A percentile compares a stretch with the other conserved stretches of the same genome.
phyloP scores from a whole-genome alignment of 2,329 filamentous ascomycete species.

The Septoria linicola region DNA sequence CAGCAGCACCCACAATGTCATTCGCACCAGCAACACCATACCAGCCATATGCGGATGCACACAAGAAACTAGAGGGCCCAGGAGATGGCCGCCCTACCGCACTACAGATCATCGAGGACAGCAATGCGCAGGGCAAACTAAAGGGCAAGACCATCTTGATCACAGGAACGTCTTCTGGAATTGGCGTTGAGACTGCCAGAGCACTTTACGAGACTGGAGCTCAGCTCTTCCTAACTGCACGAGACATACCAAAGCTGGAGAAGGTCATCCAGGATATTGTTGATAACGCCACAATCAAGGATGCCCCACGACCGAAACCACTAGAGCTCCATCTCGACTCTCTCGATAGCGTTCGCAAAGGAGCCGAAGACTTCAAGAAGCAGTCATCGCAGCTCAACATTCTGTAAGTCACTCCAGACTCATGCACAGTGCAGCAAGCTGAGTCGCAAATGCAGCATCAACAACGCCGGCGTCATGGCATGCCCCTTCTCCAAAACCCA shows the following conservation, averaged over 20 bases:
- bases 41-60: slow-evolving; percentile 30
- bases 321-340: slow-evolving; percentile 53
- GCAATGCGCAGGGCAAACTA: slow-evolving; percentile 37
- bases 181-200: slow-evolving; percentile 48
- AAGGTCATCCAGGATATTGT: slow-evolving; percentile 34
- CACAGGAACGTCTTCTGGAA: slow-evolving; percentile 48
- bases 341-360: slow-evolving; percentile 47
- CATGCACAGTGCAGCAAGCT: slow-evolving; percentile 39
- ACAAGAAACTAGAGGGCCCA: slow-evolving; percentile 26
- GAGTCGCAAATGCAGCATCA: slow-evolving; percentile 54
- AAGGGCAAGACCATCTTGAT: slow-evolving; percentile 43
- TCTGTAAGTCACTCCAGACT: slow-evolving; percentile 25
- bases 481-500: slow-evolving; percentile 30
- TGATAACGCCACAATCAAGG: slow-evolving; percentile 24
- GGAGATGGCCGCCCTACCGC: slow-evolving; percentile 35
- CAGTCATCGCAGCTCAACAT: slow-evolving; percentile 40
- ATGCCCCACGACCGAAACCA: slow-evolving; percentile 34
- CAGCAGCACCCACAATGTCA: slow-evolving; percentile 24
- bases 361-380: slow-evolving; percentile 37
- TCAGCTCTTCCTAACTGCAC: slow-evolving; percentile 46
- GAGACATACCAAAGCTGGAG: slow-evolving; percentile 45
- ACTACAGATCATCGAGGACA: slow-evolving; percentile 31
- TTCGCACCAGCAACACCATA: slow-evolving; percentile 27
- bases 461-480: slow-evolving; percentile 41
- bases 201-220: slow-evolving; percentile 50